Base-by-base conservation (phyloP, 2,329 filamentous ascomycete genomes). In the Arthroderma sp. region DNA sequence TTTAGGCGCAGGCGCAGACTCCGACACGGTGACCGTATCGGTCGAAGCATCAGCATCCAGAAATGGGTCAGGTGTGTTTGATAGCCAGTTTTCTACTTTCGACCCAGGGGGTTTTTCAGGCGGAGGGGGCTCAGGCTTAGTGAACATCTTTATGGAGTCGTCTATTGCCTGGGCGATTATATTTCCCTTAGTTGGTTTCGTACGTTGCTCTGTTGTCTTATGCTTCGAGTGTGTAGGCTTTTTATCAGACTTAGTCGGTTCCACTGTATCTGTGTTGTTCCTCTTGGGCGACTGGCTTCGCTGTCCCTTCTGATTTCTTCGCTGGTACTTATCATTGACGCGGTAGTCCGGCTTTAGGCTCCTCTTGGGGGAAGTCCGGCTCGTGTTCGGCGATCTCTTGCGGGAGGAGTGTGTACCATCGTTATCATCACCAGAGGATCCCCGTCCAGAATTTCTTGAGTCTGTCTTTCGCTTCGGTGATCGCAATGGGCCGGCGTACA, bases 61-160 rank as follows among this genome's bases (percentile, higher is more conserved):
- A 47, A 77, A 75, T 2, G 74, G 72, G 57, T 78, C 74, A 6
- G 71, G 66, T 2, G 74, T 76, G 43, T 64, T 65, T 2, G 70
- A 70, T 4, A 81, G 67, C 78, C 78, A 81, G 40, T 75, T 73
- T 58, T 80, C 74, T 28, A 81, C 72, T 40, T 75, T 74, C 43
- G 69, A 68, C 9, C 70, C 63, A n/a, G 57, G 57, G 7, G 65
- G 61, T 22, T 66, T 65, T 40, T 60, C 57, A 1, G 65, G 60
- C 8, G 57, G 53, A 29, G 62, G 53, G 10, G 56, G 49, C 42
- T 65, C 64, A 4, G 62, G 60, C 45, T 63, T 63, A n/a, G 58
- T 56, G 48, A 71, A 68, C 50, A 68, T 63, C 47, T 67, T 70
- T 46, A 58, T 64, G 2, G 65, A 66, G 42, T 68, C 65, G 31